Conservation (phyloP, 495 filamentous ascomycete genomes). For the Aspergillus coremiiformis region DNA sequence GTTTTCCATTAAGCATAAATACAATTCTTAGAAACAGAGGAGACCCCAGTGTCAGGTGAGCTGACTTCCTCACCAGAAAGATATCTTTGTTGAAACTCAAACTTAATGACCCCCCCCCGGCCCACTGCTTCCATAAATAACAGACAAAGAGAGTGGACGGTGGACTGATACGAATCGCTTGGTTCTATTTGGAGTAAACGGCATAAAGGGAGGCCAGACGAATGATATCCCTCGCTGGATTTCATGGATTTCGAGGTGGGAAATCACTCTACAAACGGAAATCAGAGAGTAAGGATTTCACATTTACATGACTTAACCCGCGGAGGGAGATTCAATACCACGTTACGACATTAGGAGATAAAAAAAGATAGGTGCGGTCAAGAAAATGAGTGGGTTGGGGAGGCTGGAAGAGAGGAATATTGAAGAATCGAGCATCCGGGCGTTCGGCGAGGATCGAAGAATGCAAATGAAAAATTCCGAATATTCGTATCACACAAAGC, state of each 20-base stretch:
- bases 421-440: constrained; percentile 7
- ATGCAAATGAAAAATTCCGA: constrained; percentile 1
- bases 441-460: background rate
- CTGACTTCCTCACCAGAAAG: no score
- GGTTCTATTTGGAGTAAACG: no score
- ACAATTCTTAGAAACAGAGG: no score
- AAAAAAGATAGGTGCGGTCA: constrained; percentile 11
- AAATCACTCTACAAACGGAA: background rate
- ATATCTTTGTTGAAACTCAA: no score
- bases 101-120: no score
- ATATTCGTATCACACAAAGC: constrained; percentile 25
- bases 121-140: no score
- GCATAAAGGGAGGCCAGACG: no score
- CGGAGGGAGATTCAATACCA: background rate
- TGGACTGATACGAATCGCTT: no score
- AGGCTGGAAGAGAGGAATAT: constrained; percentile 14
- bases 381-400: constrained; percentile 13
- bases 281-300: background rate
- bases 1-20: no score
- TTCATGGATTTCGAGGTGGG: background rate
- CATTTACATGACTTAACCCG: background rate
- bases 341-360: constrained; percentile 12
- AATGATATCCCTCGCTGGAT: no score
- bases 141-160: no score
- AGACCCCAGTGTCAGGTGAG: no score